A percentile compares a stretch with the other conserved stretches of the same genome.
Evolutionary conservation across 2,329 filamentous ascomycete species (phyloP).

Genomic region (Epichloe baconii): DNA sequence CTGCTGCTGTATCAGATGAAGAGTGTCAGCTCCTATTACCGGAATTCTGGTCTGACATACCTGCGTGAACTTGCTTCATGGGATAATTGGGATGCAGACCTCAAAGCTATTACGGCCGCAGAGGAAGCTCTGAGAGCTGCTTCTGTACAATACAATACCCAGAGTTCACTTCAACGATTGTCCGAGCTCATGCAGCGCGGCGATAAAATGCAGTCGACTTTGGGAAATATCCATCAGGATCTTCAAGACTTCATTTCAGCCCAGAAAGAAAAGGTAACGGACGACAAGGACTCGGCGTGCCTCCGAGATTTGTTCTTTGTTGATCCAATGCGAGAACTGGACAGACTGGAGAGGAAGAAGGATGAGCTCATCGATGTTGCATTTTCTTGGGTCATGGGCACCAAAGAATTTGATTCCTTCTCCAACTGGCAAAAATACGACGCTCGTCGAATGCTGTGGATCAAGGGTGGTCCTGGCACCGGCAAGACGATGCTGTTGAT

Average conservation of each 20-base stretch:
- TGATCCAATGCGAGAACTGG: constrained; percentile 8
- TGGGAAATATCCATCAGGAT: constrained; percentile 8
- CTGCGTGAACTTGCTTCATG: constrained; percentile 5
- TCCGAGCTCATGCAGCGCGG: constrained; percentile 6
- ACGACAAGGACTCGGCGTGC: constrained; percentile 8
- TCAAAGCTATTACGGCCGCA: constrained; percentile 4
- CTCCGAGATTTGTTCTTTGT: constrained; percentile 7
- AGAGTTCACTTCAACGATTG: constrained; percentile 5
- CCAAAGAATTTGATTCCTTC: constrained; percentile 11
- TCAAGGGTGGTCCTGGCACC: constrained; percentile 23
- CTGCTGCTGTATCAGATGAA: constrained; percentile 8
- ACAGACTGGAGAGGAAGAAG: constrained; percentile 8
- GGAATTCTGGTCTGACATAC: constrained; percentile 6
- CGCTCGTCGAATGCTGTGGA: constrained; percentile 17
- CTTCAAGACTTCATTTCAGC: constrained; percentile 7
- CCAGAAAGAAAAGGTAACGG: constrained; percentile 6
- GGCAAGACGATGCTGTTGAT: constrained; percentile 25
- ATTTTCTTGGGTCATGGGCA: constrained; percentile 8
- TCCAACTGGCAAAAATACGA: constrained; percentile 14
- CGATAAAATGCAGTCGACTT: constrained; percentile 6
- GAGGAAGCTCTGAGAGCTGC: constrained; percentile 6
- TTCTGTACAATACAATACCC: constrained; percentile 7
- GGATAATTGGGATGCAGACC: constrained; percentile 6
- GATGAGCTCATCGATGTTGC: constrained; percentile 6
- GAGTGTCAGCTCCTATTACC: constrained; percentile 7